Evolutionary conservation across 2,329 filamentous ascomycete species (phyloP).

Genomic region (Ascochyta fabae): DNA sequence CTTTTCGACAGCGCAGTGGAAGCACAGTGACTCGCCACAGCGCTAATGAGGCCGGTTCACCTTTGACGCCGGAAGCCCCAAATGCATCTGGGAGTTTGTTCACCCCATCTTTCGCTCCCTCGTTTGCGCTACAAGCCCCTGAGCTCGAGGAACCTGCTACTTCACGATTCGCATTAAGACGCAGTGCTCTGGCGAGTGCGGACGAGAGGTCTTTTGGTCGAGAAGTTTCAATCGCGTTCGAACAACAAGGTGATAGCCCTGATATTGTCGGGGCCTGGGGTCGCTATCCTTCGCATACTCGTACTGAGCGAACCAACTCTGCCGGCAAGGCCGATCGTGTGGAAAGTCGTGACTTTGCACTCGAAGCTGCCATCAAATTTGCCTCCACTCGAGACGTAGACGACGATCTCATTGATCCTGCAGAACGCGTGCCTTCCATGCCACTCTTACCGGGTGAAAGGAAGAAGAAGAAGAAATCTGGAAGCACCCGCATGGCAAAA

Average conservation of each 20-base stretch:
- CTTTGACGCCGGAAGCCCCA: not conserved
- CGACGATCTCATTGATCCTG: conserved; percentile 38
- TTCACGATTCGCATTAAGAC: conserved; percentile 12
- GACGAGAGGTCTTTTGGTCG: conserved; percentile 11
- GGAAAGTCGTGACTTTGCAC: conserved; percentile 52
- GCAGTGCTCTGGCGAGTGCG: conserved; percentile 29
- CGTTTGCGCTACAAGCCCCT: not conserved
- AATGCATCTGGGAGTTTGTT: not conserved
- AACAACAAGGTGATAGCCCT: conserved; percentile 35
- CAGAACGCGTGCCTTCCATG: conserved; percentile 27
- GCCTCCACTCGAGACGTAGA: conserved; percentile 24
- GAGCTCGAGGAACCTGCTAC: not conserved
- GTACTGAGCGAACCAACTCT: conserved; percentile 49
- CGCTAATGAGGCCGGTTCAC: not conserved
- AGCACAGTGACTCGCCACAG: conserved; percentile 25
- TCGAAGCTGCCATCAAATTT: conserved; percentile 40
- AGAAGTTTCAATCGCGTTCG: conserved; percentile 28
- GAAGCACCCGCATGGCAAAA: conserved; percentile 72
- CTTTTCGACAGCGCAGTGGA: conserved; percentile 43
- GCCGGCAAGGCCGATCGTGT: conserved; percentile 50
- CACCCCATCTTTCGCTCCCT: not conserved
- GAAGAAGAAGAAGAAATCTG: conserved; percentile 62
- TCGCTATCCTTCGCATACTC: conserved; percentile 55
- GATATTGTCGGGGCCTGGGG: conserved; percentile 52
- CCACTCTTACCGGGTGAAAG: conserved; percentile 33